Base-by-base conservation (phyloP, 768 basidiomycete species). In the Mycena rosella region DNA sequence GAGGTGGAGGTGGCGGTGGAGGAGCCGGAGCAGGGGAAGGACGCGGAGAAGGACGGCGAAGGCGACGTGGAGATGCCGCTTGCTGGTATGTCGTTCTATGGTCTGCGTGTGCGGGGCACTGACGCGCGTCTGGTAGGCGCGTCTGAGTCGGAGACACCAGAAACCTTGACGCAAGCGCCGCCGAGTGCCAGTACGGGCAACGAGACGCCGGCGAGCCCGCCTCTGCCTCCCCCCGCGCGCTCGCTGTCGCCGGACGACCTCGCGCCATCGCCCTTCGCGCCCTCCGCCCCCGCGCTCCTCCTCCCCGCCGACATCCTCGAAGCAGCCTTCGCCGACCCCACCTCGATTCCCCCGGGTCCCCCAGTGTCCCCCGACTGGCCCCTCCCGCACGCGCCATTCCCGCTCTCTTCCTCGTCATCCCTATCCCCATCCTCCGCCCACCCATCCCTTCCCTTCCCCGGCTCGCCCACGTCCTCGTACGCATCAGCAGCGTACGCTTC, bases 321-420 rank as follows among this genome's bases (percentile, higher is more conserved):
- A 2, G 49, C 27, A 7, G 26, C 49, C 3, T 51, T 18, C 48
- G 22, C 58, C 30, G 22, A 17, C 47, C 13, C 24, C 20, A 29
- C 44, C 20, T 52, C 47, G 5, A 55, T 64, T 40, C 60, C 53
- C 29, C 55, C 64, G 3, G 64, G 60, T 34, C 64, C 60, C 38
- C 59, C 60, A 10, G 69, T 70, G 1, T 70, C 69, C 49, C 69
- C 69, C 2, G 69, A 65, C 14, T 70, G 69, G 69, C 64, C 69
- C 27, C 65, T 70, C 8, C 69, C 69, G 61, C 67, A 68, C 22
- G 64, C 59, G 48, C 53, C 59, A 32, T 62, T 62, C 29, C 60
- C 45, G 34, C 59, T 61, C 42, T 44, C 42, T 40, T 30, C 49
- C 18, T 51, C 49, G 10, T 26, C 45, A 2, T 26, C 45, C 10